Evolutionary conservation across 495 filamentous ascomycete species (phyloP).

Genomic region (Trichoderma erinaceum): DNA sequence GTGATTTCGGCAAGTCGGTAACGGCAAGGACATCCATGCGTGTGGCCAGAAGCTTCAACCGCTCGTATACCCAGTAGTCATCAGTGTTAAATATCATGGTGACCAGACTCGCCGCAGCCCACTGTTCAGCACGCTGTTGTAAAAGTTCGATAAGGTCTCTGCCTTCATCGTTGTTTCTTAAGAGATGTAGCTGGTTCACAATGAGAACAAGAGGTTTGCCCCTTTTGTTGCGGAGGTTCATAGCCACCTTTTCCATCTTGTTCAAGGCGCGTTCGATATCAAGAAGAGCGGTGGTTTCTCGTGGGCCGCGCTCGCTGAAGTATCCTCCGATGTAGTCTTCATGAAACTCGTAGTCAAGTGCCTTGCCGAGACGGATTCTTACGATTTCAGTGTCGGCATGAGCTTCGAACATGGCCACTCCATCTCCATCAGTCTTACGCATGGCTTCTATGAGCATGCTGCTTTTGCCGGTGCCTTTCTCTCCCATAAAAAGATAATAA

Average conservation of each 20-base stretch:
- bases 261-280: slow-evolving; percentile 97
- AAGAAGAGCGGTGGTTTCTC: slow-evolving; percentile 81
- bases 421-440: slow-evolving; percentile 79
- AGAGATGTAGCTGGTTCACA: slow-evolving; percentile 83
- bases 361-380: slow-evolving; percentile 83
- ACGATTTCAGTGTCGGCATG: slow-evolving; percentile 95
- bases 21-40: slow-evolving; percentile 88
- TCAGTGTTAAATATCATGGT: slow-evolving; percentile 91
- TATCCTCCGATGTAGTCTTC: slow-evolving; percentile 90
- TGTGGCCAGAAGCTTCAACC: slow-evolving; percentile 81
- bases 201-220: slow-evolving; percentile 75
- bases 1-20: slow-evolving; percentile 66
- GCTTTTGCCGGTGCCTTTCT: slow-evolving; percentile 94
- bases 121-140: slow-evolving; percentile 91
- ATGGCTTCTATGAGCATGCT: slow-evolving; percentile 94
- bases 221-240: slow-evolving; percentile 51
- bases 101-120: slow-evolving; percentile 83
- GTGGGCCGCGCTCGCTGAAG: slow-evolving; percentile 87
- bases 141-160: slow-evolving; percentile 88
- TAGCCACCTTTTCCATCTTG: slow-evolving; percentile 91
- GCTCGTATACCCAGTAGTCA: slow-evolving; percentile 97
- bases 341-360: slow-evolving; percentile 86
- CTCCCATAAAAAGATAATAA: slow-evolving; percentile 90
- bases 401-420: slow-evolving; percentile 88
- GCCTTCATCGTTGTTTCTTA: slow-evolving; percentile 86